These are phyloP conservation scores for Vitis rupestris DNA, from an alignment of 164 flowering plant genomes.

Conservation along the genomic window DNA sequence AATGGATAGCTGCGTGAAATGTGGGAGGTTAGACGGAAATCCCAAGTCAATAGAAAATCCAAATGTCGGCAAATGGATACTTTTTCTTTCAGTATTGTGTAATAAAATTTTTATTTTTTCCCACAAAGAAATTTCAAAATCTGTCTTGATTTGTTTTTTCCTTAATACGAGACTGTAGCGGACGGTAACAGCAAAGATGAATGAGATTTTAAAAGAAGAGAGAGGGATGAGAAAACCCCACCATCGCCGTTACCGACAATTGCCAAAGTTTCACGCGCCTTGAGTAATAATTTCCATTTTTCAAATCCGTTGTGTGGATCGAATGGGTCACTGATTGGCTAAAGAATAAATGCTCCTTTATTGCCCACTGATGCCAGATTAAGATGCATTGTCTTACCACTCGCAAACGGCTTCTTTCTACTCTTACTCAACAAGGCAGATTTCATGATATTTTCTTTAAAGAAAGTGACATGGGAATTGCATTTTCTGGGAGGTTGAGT, in stretches of 20 bases:
- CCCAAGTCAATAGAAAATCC: too few species aligned
- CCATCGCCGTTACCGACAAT: slow-evolving; percentile 15
- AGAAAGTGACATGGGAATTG: not conserved
- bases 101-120: too few species aligned
- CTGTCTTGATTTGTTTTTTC: too few species aligned
- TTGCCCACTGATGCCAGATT: not conserved
- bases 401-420: not conserved
- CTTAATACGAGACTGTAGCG: too few species aligned
- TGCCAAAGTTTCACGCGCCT: slow-evolving; percentile 9
- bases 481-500: not conserved
- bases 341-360: slow-evolving; percentile 17
- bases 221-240: too few species aligned
- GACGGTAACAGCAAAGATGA: too few species aligned
- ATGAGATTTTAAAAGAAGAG: not conserved
- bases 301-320: slow-evolving; percentile 9
- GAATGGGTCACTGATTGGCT: slow-evolving; percentile 3
- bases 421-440: not conserved
- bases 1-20: too few species aligned
- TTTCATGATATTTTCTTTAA: too few species aligned
- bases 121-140: too few species aligned
- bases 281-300: not conserved
- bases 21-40: too few species aligned
- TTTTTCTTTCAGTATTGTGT: too few species aligned
- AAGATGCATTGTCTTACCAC: not conserved
- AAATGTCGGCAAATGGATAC: too few species aligned